A percentile compares a stretch with the other conserved stretches of the same genome.
Evolutionary conservation across 306 rosid genomes (phyloP).

Genomic region (Vigna mungo): DNA sequence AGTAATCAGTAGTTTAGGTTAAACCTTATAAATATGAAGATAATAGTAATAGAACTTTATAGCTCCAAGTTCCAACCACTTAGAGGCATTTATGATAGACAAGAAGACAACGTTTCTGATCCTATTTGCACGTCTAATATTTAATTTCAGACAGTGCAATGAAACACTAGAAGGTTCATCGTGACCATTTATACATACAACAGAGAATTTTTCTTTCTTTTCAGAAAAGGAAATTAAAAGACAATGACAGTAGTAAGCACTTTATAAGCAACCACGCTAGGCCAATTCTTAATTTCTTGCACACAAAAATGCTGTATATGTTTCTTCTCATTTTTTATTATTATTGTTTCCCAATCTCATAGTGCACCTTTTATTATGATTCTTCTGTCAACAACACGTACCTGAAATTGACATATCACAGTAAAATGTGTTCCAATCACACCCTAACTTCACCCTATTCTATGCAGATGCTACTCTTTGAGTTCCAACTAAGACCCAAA

Average conservation of each 20-base stretch:
- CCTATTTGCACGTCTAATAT: slow-evolving; percentile 42
- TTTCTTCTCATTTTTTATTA: not conserved
- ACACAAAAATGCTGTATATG: not conserved
- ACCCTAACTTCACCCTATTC: not conserved
- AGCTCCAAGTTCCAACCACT: slow-evolving; percentile 79
- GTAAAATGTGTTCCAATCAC: not conserved
- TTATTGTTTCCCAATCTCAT: not conserved
- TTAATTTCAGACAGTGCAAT: slow-evolving; percentile 36
- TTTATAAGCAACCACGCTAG: not conserved
- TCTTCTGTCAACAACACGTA: slow-evolving; percentile 38
- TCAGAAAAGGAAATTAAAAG: not conserved
- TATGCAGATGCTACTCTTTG: not conserved
- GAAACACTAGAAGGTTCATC: slow-evolving; percentile 20
- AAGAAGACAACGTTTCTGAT: slow-evolving; percentile 37
- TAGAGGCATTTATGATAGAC: slow-evolving; percentile 44
- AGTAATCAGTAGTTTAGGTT: no score
- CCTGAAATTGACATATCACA: slow-evolving; percentile 44
- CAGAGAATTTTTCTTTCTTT: not conserved
- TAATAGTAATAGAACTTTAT: slow-evolving; percentile 19
- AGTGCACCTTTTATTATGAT: not conserved
- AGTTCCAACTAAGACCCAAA: not conserved
- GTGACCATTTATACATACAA: not conserved
- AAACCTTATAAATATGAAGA: slow-evolving; percentile 34
- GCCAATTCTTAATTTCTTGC: not conserved
- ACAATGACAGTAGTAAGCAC: not conserved